These are phyloP conservation scores for Leccinellum albellum DNA, from an alignment of 768 basidiomycete genomes.

Conservation along the genomic window DNA sequence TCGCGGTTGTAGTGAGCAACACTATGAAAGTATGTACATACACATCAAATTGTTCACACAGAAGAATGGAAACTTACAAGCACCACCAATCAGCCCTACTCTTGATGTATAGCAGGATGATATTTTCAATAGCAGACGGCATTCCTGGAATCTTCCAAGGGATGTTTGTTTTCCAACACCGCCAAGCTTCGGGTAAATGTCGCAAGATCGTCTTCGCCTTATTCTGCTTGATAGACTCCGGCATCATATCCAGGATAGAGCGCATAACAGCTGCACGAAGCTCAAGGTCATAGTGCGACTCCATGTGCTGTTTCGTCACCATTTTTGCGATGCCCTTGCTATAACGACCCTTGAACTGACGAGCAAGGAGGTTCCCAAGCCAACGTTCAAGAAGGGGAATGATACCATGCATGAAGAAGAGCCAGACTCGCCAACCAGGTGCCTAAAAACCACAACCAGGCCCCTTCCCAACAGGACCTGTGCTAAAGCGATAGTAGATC, in stretches of 20 bases:
- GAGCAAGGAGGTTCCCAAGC: slow-evolving; percentile 95
- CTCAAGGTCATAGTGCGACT: slow-evolving; percentile 97
- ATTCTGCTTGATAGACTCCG: slow-evolving; percentile 98
- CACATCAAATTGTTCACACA: slow-evolving; percentile 1
- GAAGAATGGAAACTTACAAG: slow-evolving; percentile 48
- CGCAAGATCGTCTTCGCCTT: slow-evolving; percentile 99
- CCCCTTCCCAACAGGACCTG: slow-evolving; percentile 98
- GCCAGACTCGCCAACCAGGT: slow-evolving; percentile 98
- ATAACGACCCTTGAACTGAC: slow-evolving; percentile 98
- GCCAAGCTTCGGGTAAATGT: slow-evolving; percentile 97
- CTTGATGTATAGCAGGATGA: slow-evolving; percentile 98
- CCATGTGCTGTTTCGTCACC: slow-evolving; percentile 97
- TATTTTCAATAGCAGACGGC: slow-evolving; percentile 99
- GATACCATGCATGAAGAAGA: slow-evolving; percentile 99
- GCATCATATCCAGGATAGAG: slow-evolving; percentile 99
- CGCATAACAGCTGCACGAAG: slow-evolving; percentile 99
- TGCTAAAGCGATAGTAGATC: slow-evolving; percentile 99
- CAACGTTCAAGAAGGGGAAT: slow-evolving; percentile 96
- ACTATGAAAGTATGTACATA: slow-evolving; percentile 31
- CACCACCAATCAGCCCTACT: slow-evolving; percentile 99
- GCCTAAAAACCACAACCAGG: slow-evolving; percentile 99
- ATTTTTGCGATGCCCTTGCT: slow-evolving; percentile 96
- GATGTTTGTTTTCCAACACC: slow-evolving; percentile 96
- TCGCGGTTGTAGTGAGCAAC: slow-evolving; percentile 98
- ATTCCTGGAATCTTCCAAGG: slow-evolving; percentile 99